phyloP scores from a whole-genome alignment of 1,284 basidiomycete genomes.

The Cutaneotrichosporon arboriforme region DNA sequence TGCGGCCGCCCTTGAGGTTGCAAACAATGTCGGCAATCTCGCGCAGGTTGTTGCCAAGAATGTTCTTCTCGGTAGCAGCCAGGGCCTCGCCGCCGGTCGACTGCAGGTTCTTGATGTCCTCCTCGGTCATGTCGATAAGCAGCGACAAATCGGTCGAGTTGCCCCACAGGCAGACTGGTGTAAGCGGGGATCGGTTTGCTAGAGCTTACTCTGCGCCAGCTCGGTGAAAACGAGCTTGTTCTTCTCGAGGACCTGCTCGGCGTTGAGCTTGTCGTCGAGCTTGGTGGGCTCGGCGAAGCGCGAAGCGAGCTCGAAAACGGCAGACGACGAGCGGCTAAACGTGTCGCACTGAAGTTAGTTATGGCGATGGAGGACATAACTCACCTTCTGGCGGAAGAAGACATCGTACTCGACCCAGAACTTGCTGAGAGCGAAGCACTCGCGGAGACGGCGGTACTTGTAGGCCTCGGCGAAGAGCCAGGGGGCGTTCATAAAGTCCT shows the following conservation, averaged over 20 bases:
- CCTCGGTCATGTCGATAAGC: slow-evolving; percentile 97
- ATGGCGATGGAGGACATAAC: no score
- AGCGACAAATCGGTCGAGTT: slow-evolving; percentile 96
- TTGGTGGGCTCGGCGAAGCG: slow-evolving; percentile 77
- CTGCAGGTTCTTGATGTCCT: slow-evolving; percentile 96
- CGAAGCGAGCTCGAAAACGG: slow-evolving; percentile 90
- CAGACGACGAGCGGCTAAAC: slow-evolving; percentile 80
- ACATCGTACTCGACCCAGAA: slow-evolving; percentile 76
- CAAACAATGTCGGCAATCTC: slow-evolving; percentile 77
- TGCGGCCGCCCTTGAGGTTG: slow-evolving; percentile 69
- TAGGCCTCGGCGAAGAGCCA: slow-evolving; percentile 97
- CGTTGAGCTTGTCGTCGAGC: background rate
- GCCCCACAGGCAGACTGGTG: slow-evolving; percentile 81
- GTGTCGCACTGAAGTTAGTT: slow-evolving; percentile 65
- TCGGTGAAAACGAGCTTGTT: slow-evolving; percentile 89
- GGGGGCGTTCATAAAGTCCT: slow-evolving; percentile 92
- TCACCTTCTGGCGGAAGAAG: slow-evolving; percentile 76
- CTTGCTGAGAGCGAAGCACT: slow-evolving; percentile 90
- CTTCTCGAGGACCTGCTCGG: slow-evolving; percentile 61
- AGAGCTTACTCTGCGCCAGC: slow-evolving; percentile 67
- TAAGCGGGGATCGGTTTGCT: slow-evolving; percentile 15
- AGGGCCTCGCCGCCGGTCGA: slow-evolving; percentile 93
- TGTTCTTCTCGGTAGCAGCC: slow-evolving; percentile 91
- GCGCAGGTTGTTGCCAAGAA: slow-evolving; percentile 53
- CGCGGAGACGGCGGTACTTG: slow-evolving; percentile 92